Conservation (phyloP, 1,284 basidiomycete species). For the Calocybe gambosa region DNA sequence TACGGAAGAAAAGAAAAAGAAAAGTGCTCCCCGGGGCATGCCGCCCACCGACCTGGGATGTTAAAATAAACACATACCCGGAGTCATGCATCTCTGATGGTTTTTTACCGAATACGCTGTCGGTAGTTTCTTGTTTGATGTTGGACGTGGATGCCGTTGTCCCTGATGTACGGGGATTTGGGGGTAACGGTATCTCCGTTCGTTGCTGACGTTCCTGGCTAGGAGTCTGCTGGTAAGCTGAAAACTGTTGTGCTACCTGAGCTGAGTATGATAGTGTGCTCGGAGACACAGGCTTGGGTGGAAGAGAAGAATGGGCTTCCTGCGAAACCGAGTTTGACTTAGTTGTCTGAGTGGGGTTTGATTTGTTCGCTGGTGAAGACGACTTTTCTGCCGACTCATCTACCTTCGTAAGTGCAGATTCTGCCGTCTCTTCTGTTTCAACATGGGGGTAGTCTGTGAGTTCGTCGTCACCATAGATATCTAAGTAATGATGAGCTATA, state of each 20-base stretch:
- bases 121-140: slow-evolving; percentile 27
- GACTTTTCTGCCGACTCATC: slow-evolving; percentile 10
- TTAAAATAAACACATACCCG: slow-evolving; percentile 61
- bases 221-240: slow-evolving; percentile 60
- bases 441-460: slow-evolving; percentile 21
- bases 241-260: slow-evolving; percentile 67
- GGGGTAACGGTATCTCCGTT: slow-evolving; percentile 21
- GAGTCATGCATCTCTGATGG: slow-evolving; percentile 90
- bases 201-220: slow-evolving; percentile 60
- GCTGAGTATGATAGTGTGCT: slow-evolving; percentile 55
- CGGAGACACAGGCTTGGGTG: slow-evolving; percentile 26
- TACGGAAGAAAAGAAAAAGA: slow-evolving; percentile 18
- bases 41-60: slow-evolving; percentile 8
- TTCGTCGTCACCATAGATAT: slow-evolving; percentile 39
- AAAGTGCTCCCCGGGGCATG: slow-evolving; percentile 10
- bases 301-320: slow-evolving; percentile 21
- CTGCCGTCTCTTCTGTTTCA: slow-evolving; percentile 10
- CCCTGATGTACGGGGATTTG: slow-evolving; percentile 15
- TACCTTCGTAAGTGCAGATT: slow-evolving; percentile 4
- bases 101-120: slow-evolving; percentile 47
- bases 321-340: slow-evolving; percentile 14
- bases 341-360: slow-evolving; percentile 5
- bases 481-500: slow-evolving; percentile 17
- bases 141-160: slow-evolving; percentile 20
- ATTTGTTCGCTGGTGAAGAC: slow-evolving; percentile 8